Conservation (phyloP, 2,329 filamentous ascomycete genomes). For the Penicillium sp. region DNA sequence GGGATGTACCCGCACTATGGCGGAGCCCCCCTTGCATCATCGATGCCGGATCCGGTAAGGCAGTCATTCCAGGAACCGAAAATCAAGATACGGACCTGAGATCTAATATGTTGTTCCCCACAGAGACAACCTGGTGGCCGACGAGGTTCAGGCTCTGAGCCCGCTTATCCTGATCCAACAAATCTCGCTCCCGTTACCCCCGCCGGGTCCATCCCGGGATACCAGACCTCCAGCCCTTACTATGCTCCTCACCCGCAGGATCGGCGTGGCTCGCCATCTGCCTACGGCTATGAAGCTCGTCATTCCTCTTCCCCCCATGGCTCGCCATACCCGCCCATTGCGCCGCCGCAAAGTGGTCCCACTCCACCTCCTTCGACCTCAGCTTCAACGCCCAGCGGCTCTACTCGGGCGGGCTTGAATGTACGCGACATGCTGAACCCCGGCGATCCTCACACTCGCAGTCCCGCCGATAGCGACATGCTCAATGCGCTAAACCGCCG, state of each 20-base stretch:
- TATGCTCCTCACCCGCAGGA: conserved; percentile 39
- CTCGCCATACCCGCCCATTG: conserved; percentile 40
- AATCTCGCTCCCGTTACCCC: conserved; percentile 50
- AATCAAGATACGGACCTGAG: background rate
- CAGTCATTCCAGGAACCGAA: conserved; percentile 22
- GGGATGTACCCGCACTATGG: conserved; percentile 42
- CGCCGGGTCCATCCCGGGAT: conserved; percentile 43
- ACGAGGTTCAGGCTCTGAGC: conserved; percentile 46
- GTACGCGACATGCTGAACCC: conserved; percentile 51
- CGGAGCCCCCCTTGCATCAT: conserved; percentile 38
- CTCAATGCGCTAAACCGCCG: conserved; percentile 48
- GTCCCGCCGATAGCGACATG: conserved; percentile 52
- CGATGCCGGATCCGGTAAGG: conserved; percentile 49
- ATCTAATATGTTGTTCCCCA: conserved; percentile 6
- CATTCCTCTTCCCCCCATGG: conserved; percentile 46
- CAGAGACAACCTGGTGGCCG: conserved; percentile 42
- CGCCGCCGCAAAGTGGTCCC: conserved; percentile 31
- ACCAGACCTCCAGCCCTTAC: conserved; percentile 42
- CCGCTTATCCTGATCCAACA: conserved; percentile 49
- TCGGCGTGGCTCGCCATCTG: conserved; percentile 46
- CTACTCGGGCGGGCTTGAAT: conserved; percentile 44
- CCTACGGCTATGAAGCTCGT: conserved; percentile 43
- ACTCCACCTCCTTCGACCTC: conserved; percentile 37
- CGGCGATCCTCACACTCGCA: conserved; percentile 41
- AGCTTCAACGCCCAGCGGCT: conserved; percentile 35